Conservation (phyloP, 116 monocot species). For the Phalaenopsis hybrid region DNA sequence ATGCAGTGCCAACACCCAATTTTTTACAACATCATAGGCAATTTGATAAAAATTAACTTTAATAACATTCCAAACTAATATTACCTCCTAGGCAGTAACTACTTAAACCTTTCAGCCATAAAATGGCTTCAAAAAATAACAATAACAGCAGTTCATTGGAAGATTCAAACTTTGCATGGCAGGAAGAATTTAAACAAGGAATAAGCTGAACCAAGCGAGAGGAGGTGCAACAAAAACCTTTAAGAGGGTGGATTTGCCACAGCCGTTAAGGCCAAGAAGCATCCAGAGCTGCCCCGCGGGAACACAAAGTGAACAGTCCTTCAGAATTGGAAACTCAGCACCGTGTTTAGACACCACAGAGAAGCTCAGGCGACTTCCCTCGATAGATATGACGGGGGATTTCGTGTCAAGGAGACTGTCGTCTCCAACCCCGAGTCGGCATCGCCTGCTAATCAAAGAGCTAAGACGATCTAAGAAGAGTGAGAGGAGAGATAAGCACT, state of each 20-base stretch:
- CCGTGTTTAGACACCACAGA: constrained; percentile 32
- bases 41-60: too few relatives aligned
- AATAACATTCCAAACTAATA: too few relatives aligned
- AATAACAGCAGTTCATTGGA: not conserved
- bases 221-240: constrained; percentile 32
- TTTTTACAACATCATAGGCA: too few relatives aligned
- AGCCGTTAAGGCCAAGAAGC: constrained; percentile 95
- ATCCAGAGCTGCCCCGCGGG: constrained; percentile 90
- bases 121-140: not conserved
- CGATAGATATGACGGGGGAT: constrained; percentile 34
- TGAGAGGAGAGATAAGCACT: not conserved
- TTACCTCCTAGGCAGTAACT: not conserved
- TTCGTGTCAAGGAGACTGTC: not conserved
- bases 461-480: not conserved
- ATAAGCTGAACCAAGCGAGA: too few relatives aligned
- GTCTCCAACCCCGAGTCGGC: not conserved
- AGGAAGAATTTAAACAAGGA: too few relatives aligned
- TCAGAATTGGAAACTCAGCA: constrained; percentile 49
- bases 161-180: not conserved
- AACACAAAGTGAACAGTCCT: constrained; percentile 64
- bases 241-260: constrained; percentile 91
- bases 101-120: not conserved
- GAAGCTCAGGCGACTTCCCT: constrained; percentile 44
- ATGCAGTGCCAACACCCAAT: too few relatives aligned
- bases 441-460: not conserved